Base-by-base conservation (phyloP, 352 stramenopile species). In the Globisporangium canariense region DNA sequence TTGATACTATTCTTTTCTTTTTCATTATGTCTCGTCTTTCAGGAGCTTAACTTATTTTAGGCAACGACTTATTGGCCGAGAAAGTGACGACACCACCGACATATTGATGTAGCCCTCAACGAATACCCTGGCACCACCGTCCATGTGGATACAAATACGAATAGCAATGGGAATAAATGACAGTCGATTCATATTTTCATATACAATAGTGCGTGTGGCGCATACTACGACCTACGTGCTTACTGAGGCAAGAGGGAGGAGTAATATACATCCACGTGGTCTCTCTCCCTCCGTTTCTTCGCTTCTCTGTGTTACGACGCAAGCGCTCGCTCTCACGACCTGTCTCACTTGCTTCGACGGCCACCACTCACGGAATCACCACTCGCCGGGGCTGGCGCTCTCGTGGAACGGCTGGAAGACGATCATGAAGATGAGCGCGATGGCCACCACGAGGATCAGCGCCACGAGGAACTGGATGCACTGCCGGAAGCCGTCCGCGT, bases 381-480 rank as follows among this genome's bases (percentile, higher is more conserved):
- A 43, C 34, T 18, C 60, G 60, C 38, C 36, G 8, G 18, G 13
- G 45, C 30, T 22, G 32, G 13, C 30, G 45, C 28, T 38, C 54
- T 68, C 54, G 32, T 52, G 47, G 58, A 78, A 88, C 8, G 77
- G 77, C 62, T 89, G 71, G 70, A 90, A 81, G 50, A 90, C 83
- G 65, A 90, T 86, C 47, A 90, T 72, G 57, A 90, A 65, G 32
- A 90, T 80, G 11, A 90, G 75, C 63, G 74, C 76, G 54, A 84
- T 73, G 28, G 79, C 79, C 57, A 90, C 81, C 43, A 89, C 74
- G 34, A 90, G 66, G 58, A 90, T 83, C n/a, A 90, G 76, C 18
- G 76, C 79, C 57, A 90, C 77, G 14, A 90, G 71, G 59, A 90
- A 87, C 67, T 89, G 81, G 61, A 90, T 79, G 66, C 81, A 90